Evolutionary conservation across 345 rosid genomes (phyloP).

Genomic region (Salix brachista): DNA sequence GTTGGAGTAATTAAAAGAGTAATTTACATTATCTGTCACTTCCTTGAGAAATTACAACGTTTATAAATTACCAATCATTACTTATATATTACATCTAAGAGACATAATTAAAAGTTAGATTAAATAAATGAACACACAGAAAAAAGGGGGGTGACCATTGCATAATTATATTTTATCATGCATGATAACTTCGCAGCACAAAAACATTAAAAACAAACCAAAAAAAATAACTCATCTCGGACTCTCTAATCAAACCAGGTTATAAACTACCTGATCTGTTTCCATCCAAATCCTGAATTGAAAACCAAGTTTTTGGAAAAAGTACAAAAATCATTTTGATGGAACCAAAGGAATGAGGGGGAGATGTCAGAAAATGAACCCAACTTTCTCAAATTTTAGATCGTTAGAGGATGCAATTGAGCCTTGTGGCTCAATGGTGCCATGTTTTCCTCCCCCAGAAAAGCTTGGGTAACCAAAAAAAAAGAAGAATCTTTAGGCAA

Average conservation of each 20-base stretch:
- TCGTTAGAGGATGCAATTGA: neutral
- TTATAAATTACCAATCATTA: neutral
- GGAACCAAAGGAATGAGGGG: neutral
- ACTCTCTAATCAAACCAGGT: neutral
- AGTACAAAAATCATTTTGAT: neutral
- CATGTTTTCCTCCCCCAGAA: neutral
- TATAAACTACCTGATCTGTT: no score
- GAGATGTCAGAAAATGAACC: neutral
- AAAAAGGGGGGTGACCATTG: neutral
- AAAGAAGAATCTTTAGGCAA: neutral
- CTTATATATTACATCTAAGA: neutral
- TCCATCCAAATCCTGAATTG: neutral
- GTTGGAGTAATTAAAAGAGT: neutral
- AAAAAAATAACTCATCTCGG: neutral
- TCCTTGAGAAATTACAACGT: neutral
- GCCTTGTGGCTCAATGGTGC: neutral
- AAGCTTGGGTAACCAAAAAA: neutral
- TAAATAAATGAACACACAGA: neutral
- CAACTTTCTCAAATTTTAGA: neutral
- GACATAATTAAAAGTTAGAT: neutral
- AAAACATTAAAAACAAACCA: neutral
- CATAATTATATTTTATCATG: neutral
- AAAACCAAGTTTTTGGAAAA: neutral
- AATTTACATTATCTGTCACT: neutral
- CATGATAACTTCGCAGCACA: neutral